Conservation (phyloP, 1,284 basidiomycete species). For the Cutaneotrichosporon cutaneum region DNA sequence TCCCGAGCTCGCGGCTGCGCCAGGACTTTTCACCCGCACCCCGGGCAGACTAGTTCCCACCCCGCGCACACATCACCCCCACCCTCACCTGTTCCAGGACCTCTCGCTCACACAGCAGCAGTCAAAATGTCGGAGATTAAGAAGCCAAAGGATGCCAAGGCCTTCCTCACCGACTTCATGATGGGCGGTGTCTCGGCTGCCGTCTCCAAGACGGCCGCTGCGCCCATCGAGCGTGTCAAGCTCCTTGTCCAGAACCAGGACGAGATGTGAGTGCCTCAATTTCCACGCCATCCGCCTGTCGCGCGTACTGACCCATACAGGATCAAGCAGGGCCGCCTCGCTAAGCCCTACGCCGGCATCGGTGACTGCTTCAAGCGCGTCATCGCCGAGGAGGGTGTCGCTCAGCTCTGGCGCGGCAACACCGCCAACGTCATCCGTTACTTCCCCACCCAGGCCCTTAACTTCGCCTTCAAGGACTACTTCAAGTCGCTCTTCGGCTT, state of each 20-base stretch:
- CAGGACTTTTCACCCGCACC: not conserved
- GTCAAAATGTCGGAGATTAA: conserved; percentile 44
- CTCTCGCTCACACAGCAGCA: conserved; percentile 12
- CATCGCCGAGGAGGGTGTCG: conserved; percentile 84
- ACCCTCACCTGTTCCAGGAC: not conserved
- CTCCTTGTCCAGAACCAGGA: conserved; percentile 94
- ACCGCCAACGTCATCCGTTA: conserved; percentile 97
- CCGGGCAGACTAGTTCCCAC: not conserved
- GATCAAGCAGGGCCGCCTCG: conserved; percentile 96
- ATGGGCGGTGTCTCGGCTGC: conserved; percentile 60
- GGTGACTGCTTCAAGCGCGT: conserved; percentile 83
- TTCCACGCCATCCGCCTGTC: not conserved
- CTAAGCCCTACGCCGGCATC: conserved; percentile 89
- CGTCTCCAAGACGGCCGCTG: conserved; percentile 95
- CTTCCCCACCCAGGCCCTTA: conserved; percentile 94
- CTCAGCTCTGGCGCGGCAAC: conserved; percentile 93
- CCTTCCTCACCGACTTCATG: conserved; percentile 54
- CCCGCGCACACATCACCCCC: not conserved
- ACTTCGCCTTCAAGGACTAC: conserved; percentile 98
- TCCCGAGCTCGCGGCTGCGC: not conserved
- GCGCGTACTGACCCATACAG: conserved; percentile 19
- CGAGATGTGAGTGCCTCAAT: conserved; percentile 49
- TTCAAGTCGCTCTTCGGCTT: conserved; percentile 93
- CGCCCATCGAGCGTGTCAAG: conserved; percentile 98
- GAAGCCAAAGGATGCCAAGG: conserved; percentile 54